These are phyloP conservation scores for Teunomyces stri DNA, from an alignment of 805 yeast genomes.

Conservation along the genomic window DNA sequence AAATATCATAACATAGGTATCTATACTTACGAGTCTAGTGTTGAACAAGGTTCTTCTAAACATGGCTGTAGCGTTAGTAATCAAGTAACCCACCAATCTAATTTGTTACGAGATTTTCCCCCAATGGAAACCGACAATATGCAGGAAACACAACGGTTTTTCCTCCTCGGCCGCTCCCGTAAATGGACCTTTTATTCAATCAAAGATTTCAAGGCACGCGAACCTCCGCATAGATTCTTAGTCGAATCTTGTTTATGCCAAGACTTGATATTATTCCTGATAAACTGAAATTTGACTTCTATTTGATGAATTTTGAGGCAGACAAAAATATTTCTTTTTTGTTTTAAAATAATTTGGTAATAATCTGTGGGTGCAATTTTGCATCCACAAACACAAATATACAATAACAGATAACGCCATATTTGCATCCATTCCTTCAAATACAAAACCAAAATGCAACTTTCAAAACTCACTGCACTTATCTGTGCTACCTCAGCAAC, in stretches of 20 bases:
- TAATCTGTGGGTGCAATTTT: neutral
- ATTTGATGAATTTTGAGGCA: too few species aligned
- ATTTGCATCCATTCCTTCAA: neutral
- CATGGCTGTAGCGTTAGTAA: constrained; percentile 9
- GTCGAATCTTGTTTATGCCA: too few species aligned
- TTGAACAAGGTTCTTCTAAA: constrained; percentile 15
- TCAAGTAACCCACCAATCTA: constrained; percentile 8
- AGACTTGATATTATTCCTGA: too few species aligned
- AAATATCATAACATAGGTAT: neutral
- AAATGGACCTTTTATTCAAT: too few species aligned
- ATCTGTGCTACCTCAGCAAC: neutral
- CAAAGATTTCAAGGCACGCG: too few species aligned
- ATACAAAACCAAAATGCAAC: neutral
- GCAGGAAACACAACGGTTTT: neutral
- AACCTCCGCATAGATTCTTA: too few species aligned
- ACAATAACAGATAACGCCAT: too few species aligned
- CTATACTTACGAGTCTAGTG: constrained; percentile 15
- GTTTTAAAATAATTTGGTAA: neutral
- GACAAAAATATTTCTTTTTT: neutral
- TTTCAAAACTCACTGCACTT: neutral
- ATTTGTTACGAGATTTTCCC: constrained; percentile 1
- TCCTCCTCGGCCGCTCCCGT: too few species aligned
- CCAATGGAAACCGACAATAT: neutral
- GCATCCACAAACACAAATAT: neutral
- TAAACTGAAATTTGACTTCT: too few species aligned